A percentile compares a stretch with the other conserved stretches of the same genome.
phyloP scores from a whole-genome alignment of 1,284 basidiomycete genomes.

The Sporisorium iseilematis-ciliati region DNA sequence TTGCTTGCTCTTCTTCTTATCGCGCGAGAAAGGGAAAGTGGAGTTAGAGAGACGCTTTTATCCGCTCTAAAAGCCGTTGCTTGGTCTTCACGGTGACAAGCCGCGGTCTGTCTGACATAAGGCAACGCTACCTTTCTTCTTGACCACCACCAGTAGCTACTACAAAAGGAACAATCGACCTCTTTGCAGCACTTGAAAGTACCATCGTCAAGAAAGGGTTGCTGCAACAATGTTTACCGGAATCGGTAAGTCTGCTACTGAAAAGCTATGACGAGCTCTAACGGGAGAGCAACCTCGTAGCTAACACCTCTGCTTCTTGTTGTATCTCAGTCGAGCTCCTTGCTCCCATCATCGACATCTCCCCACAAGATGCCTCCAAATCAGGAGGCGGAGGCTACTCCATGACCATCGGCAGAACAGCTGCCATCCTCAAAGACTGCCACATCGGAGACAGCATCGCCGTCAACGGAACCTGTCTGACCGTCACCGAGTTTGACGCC shows the following conservation, averaged over 20 bases:
- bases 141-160: neutral
- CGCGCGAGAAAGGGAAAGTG: constrained; percentile 31
- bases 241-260: constrained; percentile 43
- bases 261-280: neutral
- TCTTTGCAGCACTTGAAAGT: too few relatives aligned
- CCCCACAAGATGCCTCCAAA: constrained; percentile 73
- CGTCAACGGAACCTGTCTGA: constrained; percentile 84
- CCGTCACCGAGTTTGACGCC: constrained; percentile 82
- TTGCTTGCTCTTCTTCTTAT: constrained; percentile 23
- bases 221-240: constrained; percentile 59
- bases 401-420: constrained; percentile 81
- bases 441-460: constrained; percentile 94
- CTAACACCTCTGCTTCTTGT: neutral
- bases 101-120: constrained; percentile 42
- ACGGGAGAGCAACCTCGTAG: neutral
- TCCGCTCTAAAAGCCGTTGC: constrained; percentile 34
- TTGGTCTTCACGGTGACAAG: constrained; percentile 5
- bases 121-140: neutral
- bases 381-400: constrained; percentile 79
- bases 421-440: constrained; percentile 87
- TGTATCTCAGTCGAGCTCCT: constrained; percentile 75
- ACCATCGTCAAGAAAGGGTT: neutral
- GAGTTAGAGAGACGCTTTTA: constrained; percentile 11
- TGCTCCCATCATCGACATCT: constrained; percentile 78
- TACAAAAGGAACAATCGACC: neutral